Evolutionary conservation across 176 grass and related monocot genomes (phyloP).

Genomic region (Thinopyrum elongatum): DNA sequence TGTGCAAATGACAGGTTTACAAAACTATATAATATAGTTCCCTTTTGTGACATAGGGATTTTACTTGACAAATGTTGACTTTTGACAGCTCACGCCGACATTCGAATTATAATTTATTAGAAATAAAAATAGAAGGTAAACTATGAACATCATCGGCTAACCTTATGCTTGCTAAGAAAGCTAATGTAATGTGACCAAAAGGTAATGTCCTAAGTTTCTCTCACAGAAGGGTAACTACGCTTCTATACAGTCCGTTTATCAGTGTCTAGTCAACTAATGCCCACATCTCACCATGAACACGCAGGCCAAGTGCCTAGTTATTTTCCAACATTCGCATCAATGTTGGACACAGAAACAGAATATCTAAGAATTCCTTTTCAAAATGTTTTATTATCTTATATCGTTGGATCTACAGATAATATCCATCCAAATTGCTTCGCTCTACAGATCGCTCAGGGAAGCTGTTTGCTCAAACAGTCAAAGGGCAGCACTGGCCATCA

Average conservation of each 20-base stretch:
- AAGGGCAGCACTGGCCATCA: not conserved
- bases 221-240: not conserved
- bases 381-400: not conserved
- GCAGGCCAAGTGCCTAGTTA: not conserved
- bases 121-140: not conserved
- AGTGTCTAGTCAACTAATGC: not conserved
- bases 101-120: constrained; percentile 5
- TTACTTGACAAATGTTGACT: constrained; percentile 15
- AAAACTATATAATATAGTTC: not conserved
- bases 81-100: not conserved
- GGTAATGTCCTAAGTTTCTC: constrained; percentile 19
- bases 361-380: not conserved
- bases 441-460: not conserved
- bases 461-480: not conserved
- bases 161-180: constrained; percentile 3
- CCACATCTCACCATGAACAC: not conserved
- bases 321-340: not conserved
- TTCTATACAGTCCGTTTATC: constrained; percentile 5
- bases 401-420: constrained; percentile 1
- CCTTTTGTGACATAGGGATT: not conserved
- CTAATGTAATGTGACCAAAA: not conserved
- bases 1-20: not conserved
- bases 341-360: not conserved
- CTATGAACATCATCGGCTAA: constrained; percentile 6
- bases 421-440: not conserved